A percentile compares a stretch with the other conserved stretches of the same genome.
Conservation (phyloP, 1,284 basidiomycete species). For the Fomitopsis pinicola region DNA sequence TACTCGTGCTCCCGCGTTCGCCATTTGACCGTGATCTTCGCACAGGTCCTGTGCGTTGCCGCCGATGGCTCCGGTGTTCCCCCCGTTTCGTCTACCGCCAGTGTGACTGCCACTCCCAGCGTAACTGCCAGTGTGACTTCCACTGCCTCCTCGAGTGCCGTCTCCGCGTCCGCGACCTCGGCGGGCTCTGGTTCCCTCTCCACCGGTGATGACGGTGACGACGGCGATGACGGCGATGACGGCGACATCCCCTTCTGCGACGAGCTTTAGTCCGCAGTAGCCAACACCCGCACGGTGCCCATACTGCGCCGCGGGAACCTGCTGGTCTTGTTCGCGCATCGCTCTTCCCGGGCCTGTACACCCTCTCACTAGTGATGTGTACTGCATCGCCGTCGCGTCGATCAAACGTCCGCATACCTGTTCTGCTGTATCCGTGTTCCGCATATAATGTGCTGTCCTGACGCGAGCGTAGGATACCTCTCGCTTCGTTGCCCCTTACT, state of each 20-base stretch:
- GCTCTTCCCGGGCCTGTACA: not conserved
- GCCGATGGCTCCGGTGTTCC: constrained; percentile 25
- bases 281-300: not conserved
- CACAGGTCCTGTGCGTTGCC: constrained; percentile 51
- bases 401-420: not conserved
- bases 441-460: not conserved
- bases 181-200: constrained; percentile 12
- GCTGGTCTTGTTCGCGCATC: constrained; percentile 6
- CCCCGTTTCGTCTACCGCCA: constrained; percentile 32
- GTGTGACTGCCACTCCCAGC: constrained; percentile 25
- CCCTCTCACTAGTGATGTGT: not conserved
- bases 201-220: constrained; percentile 5
- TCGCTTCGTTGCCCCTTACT: not conserved
- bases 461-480: not conserved
- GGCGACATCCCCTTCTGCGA: constrained; percentile 59
- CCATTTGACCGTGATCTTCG: not conserved
- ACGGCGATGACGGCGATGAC: constrained; percentile 26
- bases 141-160: constrained; percentile 9
- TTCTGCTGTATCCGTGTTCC: not conserved
- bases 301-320: not conserved
- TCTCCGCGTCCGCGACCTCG: constrained; percentile 11
- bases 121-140: constrained; percentile 12
- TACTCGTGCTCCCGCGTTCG: not conserved
- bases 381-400: not conserved
- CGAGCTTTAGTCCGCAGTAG: constrained; percentile 25